Evolutionary conservation across 2,329 filamentous ascomycete species (phyloP), one percentile per base, ranked within the genome.

Genomic region (Calonectria pauciramosa): DNA sequence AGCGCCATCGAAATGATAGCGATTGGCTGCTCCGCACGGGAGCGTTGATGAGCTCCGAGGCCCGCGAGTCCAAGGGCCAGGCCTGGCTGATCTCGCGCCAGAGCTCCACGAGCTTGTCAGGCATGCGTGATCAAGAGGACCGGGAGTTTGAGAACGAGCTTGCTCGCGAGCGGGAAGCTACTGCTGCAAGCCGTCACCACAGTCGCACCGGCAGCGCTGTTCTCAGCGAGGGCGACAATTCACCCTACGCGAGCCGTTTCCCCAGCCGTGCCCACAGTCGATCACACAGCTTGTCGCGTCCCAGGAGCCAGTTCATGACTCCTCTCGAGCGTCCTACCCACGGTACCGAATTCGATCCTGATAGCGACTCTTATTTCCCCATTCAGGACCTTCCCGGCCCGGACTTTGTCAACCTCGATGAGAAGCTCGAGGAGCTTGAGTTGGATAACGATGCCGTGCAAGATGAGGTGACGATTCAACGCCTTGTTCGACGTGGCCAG

Each of bases 11-110:
- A 47, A 86, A 86, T 71, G 89, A 92, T 78, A 90, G 89, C 71
- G 92, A 93, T 83, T 94, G 93, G 92, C 85, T 94, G 59, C 86
- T 93, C 30, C 89, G 92, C 36, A 89, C 92, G 0, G 92, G 92
- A 60, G 91, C 91, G 9, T 82, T 93, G 60, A 90, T 94, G 78
- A 90, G 90, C 71, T 89, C 88, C 67, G 91, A 92, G 81, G 87
- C 92, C 23, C 87, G 92, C 71, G 93, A 94, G 81, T 92, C 87
- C 80, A 94, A 94, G 83, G 93, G 93, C 18, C 92, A 94, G 83
- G 86, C 90, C 18, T 94, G 93, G 93, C 88, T 94, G 26, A 86
- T 91, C n/a, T 91, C 91, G 30, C 88, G 91, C 60, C 91, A 90
- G 70, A 93, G 91, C 81, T 93, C 92, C 2, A 94, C 91, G 11